Percentiles rank a stretch among this genome's conserved stretches.
Conservation (phyloP, 345 rosid genomes). For the Populus pruinosa region DNA sequence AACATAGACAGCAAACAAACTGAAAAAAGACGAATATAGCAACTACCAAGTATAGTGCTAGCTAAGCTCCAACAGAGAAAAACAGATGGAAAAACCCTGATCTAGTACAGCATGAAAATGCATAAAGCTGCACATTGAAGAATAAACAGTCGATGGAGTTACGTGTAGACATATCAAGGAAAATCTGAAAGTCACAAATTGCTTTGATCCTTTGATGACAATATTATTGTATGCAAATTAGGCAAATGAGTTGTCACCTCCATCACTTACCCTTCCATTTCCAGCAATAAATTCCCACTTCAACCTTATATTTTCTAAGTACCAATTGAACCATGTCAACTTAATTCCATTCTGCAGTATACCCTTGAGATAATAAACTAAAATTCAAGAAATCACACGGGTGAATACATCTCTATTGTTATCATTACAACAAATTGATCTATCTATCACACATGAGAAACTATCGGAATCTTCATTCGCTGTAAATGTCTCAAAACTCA, state of each 20-base stretch:
- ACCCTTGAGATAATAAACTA: background rate
- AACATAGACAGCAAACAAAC: background rate
- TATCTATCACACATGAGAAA: background rate
- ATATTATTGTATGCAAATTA: background rate
- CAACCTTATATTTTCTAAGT: background rate
- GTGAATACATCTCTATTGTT: too few relatives aligned
- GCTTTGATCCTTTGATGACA: background rate
- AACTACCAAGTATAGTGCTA: background rate
- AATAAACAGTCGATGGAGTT: background rate
- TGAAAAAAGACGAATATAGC: background rate
- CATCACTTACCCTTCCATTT: background rate
- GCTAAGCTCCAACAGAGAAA: constrained; percentile 7
- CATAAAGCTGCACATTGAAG: constrained; percentile 5
- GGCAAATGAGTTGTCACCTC: background rate
- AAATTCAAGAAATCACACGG: background rate
- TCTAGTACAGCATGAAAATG: constrained; percentile 1
- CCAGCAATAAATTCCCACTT: background rate
- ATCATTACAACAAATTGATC: background rate
- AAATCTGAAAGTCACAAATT: background rate
- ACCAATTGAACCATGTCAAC: background rate
- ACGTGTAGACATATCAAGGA: background rate
- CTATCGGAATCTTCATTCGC: background rate
- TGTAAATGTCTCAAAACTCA: background rate
- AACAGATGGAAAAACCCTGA: constrained; percentile 11
- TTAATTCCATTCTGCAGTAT: background rate